Conservation (phyloP, 177 flowering plant species). For the Vitis hybrid region DNA sequence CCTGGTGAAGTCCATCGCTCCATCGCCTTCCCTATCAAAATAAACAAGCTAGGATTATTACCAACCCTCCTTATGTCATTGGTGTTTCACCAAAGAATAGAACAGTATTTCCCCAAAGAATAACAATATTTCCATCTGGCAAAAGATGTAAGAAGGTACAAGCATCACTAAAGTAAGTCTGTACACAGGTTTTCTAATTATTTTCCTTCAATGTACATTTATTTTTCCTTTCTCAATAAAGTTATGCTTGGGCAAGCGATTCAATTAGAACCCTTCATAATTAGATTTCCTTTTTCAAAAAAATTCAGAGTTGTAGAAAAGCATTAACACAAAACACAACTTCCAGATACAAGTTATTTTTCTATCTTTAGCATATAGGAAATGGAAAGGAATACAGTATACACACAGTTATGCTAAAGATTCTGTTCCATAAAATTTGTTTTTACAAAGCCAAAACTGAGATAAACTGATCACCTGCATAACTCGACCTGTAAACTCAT, state of each 20-base stretch:
- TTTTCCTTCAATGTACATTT: not conserved
- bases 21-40: slow-evolving; percentile 85
- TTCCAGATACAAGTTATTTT: not conserved
- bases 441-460: not conserved
- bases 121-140: not conserved
- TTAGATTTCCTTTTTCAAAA: not conserved
- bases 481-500: slow-evolving; percentile 98
- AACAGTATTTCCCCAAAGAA: not conserved
- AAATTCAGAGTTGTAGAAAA: not conserved
- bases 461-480: slow-evolving; percentile 73
- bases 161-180: not conserved
- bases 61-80: too few relatives aligned
- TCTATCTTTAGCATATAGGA: not conserved
- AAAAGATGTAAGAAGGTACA: not conserved
- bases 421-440: not conserved
- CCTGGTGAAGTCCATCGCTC: slow-evolving; percentile 99
- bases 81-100: not conserved
- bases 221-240: not conserved
- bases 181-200: not conserved
- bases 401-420: not conserved
- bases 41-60: slow-evolving; percentile 8
- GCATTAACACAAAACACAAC: not conserved
- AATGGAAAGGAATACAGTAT: not conserved
- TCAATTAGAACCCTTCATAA: not conserved
- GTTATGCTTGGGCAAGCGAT: not conserved